Conservation (phyloP, 192 early-diverging fungal genomes). For the Gigaspora rosea region DNA sequence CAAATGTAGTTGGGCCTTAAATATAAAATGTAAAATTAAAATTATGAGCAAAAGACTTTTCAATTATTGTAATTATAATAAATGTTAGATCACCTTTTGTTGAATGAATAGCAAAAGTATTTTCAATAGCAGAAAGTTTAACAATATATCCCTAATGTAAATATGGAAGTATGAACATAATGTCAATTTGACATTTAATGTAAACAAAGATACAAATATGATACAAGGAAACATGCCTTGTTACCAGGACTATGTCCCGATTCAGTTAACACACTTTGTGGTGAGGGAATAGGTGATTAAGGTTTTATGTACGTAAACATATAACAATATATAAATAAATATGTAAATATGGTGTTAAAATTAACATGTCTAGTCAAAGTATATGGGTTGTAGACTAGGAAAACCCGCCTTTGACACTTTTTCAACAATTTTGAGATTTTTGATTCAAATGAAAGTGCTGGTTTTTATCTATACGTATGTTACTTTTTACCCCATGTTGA, state of each 20-base stretch:
- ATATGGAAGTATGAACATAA: conserved; percentile 1
- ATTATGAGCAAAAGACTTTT: neutral
- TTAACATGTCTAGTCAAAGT: neutral
- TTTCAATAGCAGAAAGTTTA: conserved; percentile 59
- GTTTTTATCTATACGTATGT: no score
- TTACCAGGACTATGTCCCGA: conserved; percentile 43
- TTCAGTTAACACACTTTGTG: conserved; percentile 46
- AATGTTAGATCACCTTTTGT: conserved; percentile 37
- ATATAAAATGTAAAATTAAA: neutral
- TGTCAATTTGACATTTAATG: neutral
- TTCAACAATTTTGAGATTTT: no score
- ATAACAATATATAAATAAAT: conserved; percentile 23
- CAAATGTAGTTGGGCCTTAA: conserved; percentile 46
- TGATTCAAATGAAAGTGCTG: no score
- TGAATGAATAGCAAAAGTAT: conserved; percentile 52
- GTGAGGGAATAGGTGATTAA: conserved; percentile 42
- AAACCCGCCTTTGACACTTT: no score
- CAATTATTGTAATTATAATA: neutral
- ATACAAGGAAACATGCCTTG: conserved; percentile 29
- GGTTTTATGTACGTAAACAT: neutral
- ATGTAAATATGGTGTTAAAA: conserved; percentile 9
- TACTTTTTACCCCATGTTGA: no score
- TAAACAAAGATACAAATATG: neutral
- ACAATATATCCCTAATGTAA: conserved; percentile 45
- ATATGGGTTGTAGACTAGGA: no score